Percentiles rank a stretch among this genome's conserved stretches.
Evolutionary conservation across 441 rosid genomes (phyloP).

Genomic region (Populus tomentosa): DNA sequence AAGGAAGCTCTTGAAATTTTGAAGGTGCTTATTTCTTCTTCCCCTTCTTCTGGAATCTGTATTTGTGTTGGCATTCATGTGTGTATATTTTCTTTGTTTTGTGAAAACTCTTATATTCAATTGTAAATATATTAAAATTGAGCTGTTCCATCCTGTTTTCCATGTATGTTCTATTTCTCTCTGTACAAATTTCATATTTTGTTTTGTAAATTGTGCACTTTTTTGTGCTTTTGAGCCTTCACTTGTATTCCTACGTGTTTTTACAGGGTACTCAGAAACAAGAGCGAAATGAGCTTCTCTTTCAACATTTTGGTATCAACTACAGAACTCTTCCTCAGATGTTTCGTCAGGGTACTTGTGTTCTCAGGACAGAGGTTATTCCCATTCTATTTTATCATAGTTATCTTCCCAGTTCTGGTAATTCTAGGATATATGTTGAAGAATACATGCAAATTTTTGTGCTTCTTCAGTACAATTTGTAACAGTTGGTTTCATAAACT

Average conservation of each 20-base stretch:
- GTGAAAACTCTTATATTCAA: neutral
- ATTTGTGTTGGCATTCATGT: neutral
- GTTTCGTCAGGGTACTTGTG: slow-evolving; percentile 88
- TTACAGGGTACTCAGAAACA: slow-evolving; percentile 72
- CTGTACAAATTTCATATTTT: neutral
- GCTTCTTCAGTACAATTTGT: neutral
- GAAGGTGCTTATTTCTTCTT: slow-evolving; percentile 40
- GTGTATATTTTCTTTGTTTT: neutral
- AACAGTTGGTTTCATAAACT: no score
- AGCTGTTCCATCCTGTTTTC: neutral
- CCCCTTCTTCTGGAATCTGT: neutral
- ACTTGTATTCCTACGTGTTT: slow-evolving; percentile 3
- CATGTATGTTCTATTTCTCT: neutral
- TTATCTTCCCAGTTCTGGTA: neutral
- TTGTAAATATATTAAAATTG: neutral
- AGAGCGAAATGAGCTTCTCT: slow-evolving; percentile 83
- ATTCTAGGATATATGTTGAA: neutral
- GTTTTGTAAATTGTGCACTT: neutral
- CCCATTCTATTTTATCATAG: neutral
- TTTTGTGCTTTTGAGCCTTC: neutral
- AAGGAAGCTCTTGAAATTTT: slow-evolving; percentile 56
- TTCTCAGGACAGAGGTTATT: slow-evolving; percentile 64
- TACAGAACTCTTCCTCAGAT: slow-evolving; percentile 62
- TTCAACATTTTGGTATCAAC: slow-evolving; percentile 69
- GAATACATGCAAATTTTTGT: no score